phyloP scores from a whole-genome alignment of 2,329 filamentous ascomycete genomes.

The Iodosphaeria phyllophila region DNA sequence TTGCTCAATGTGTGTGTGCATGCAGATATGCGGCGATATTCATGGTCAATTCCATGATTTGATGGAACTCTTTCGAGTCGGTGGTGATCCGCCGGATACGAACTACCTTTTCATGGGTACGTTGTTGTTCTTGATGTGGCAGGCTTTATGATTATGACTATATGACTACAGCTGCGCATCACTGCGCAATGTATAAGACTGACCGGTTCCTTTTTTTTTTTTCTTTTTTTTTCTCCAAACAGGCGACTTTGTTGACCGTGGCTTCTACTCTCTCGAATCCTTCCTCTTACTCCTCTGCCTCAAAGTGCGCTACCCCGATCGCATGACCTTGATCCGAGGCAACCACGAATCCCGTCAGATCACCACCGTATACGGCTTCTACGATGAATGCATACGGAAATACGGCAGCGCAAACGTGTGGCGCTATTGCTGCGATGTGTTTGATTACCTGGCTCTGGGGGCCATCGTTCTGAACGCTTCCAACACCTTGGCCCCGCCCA shows the following conservation, averaged over 20 bases:
- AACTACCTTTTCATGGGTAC: constrained; percentile 94
- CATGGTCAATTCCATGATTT: constrained; percentile 93
- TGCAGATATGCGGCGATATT: constrained; percentile 83
- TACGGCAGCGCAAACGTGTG: constrained; percentile 98
- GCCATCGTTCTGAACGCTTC: constrained; percentile 82
- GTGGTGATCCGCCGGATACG: constrained; percentile 83
- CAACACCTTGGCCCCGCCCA: constrained; percentile 34
- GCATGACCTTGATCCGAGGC: constrained; percentile 94
- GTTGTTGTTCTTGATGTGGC: no score
- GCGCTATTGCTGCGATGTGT: constrained; percentile 98
- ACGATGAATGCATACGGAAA: constrained; percentile 96
- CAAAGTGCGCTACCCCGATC: constrained; percentile 94
- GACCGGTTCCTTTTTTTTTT: no score
- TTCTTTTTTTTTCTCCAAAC: no score
- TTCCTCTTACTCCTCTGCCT: constrained; percentile 90
- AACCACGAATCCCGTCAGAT: constrained; percentile 99
- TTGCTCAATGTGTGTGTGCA: constrained; percentile 4
- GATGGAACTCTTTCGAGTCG: constrained; percentile 91
- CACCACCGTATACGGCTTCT: constrained; percentile 98
- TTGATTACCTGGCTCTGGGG: constrained; percentile 87
- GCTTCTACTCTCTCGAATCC: constrained; percentile 97
- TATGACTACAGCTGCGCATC: no score
- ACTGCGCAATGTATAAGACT: constrained; percentile 3
- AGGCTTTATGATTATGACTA: no score
- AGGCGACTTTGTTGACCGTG: constrained; percentile 95